Evolutionary conservation across 2,329 filamentous ascomycete genomes (phyloP).

Genomic region (Leptographium lundbergii): DNA sequence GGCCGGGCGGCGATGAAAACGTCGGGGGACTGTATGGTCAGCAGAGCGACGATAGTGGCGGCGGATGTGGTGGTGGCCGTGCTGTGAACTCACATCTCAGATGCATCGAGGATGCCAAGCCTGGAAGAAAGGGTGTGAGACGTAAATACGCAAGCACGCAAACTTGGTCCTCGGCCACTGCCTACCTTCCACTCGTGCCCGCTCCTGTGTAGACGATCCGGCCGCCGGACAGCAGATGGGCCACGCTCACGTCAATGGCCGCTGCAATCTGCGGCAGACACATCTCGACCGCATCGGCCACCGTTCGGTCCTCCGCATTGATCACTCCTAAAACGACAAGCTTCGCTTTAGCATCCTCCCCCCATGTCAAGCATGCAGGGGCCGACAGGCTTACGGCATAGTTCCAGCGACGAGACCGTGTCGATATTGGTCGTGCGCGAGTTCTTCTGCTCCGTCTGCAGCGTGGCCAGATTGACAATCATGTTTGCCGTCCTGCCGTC

Average conservation of each 20-base stretch:
- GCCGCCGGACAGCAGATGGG: conserved; percentile 20
- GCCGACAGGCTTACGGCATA: conserved; percentile 15
- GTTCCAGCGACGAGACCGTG: conserved; percentile 22
- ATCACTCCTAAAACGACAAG: conserved; percentile 9
- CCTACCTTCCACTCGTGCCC: conserved; percentile 29
- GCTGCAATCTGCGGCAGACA: conserved; percentile 21
- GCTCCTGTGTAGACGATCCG: conserved; percentile 27
- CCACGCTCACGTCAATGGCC: conserved; percentile 20
- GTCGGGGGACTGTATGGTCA: conserved; percentile 18
- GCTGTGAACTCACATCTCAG: conserved; percentile 19
- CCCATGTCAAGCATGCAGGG: neutral
- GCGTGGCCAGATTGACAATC: neutral
- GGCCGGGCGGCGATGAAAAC: conserved; percentile 23
- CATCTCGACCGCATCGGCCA: conserved; percentile 18
- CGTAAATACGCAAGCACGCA: too few relatives aligned
- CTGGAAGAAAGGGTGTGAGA: neutral
- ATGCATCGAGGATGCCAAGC: conserved; percentile 20
- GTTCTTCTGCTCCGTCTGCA: conserved; percentile 26
- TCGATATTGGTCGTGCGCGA: conserved; percentile 22
- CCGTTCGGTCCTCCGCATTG: conserved; percentile 22
- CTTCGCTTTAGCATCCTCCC: too few relatives aligned
- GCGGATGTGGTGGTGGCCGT: too few relatives aligned
- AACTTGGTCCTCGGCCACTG: neutral
- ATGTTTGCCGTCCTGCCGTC: neutral
- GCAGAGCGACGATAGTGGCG: too few relatives aligned